Conservation (phyloP, 495 filamentous ascomycete species). For the Barbatosphaeria neglecta region DNA sequence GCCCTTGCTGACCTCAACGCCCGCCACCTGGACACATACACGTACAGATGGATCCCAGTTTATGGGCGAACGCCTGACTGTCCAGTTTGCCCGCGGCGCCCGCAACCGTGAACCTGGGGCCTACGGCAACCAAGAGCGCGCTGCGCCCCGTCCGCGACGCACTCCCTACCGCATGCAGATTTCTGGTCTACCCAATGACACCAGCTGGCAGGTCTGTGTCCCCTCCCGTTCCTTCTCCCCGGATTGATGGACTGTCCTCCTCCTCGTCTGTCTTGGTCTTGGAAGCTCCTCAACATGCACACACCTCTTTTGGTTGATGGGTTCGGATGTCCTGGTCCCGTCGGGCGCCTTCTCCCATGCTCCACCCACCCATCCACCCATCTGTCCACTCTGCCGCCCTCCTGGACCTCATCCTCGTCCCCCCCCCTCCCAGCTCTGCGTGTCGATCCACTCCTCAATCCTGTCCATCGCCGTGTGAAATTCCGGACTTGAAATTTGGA, state of each 20-base stretch:
- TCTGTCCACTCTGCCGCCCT: no score
- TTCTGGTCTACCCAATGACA: conserved; percentile 90
- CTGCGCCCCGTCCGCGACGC: conserved; percentile 80
- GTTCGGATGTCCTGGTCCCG: conserved; percentile 4
- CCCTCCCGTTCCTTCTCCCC: conserved; percentile 44
- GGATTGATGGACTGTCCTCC: conserved; percentile 22
- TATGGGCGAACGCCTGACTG: conserved; percentile 91
- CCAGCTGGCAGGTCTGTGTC: conserved; percentile 99
- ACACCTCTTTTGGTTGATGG: conserved; percentile 13
- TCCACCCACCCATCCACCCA: background rate
- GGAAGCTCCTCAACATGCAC: background rate
- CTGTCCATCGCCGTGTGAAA: background rate
- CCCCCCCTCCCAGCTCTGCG: background rate
- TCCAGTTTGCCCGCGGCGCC: conserved; percentile 92
- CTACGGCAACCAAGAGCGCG: conserved; percentile 58
- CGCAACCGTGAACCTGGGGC: conserved; percentile 62
- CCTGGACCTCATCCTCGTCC: background rate
- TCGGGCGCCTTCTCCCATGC: conserved; percentile 7
- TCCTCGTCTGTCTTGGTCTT: conserved; percentile 16
- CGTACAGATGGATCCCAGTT: conserved; percentile 86
- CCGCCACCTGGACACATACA: conserved; percentile 29
- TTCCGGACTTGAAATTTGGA: background rate
- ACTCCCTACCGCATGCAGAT: conserved; percentile 95
- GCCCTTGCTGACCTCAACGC: conserved; percentile 10
- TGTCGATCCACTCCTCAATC: background rate